These are phyloP conservation scores for Elsinoe perseae DNA, from an alignment of 2,329 filamentous ascomycete genomes.

Conservation along the genomic window DNA sequence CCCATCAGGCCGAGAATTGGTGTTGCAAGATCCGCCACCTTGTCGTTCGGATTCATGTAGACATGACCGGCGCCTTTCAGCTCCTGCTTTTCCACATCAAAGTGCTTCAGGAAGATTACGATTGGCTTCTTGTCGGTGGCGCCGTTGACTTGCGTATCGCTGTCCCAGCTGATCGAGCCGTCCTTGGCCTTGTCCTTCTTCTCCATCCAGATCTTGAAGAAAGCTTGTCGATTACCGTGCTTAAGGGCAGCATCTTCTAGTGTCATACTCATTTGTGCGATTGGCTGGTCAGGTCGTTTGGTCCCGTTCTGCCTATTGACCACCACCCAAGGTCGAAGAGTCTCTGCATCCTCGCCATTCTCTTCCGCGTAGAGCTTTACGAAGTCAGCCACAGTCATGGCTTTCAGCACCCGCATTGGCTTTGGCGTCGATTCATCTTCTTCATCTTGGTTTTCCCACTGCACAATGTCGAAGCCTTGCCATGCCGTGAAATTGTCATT, in stretches of 20 bases:
- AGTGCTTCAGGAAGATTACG: constrained; percentile 86
- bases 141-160: constrained; percentile 44
- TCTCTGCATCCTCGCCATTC: constrained; percentile 57
- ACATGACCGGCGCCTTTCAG: constrained; percentile 72
- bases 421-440: constrained; percentile 64
- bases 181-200: constrained; percentile 60
- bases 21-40: constrained; percentile 74
- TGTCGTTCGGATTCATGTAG: constrained; percentile 81
- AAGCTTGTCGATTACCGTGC: constrained; percentile 59
- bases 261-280: constrained; percentile 66
- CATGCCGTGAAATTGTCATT: constrained; percentile 73
- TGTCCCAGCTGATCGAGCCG: constrained; percentile 65
- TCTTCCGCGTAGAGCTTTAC: constrained; percentile 63
- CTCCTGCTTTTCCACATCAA: constrained; percentile 68
- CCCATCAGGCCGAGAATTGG: constrained; percentile 74
- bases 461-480: constrained; percentile 70
- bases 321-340: constrained; percentile 88
- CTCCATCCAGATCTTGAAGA: constrained; percentile 82
- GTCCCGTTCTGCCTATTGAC: constrained; percentile 98
- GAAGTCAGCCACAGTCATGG: constrained; percentile 71
- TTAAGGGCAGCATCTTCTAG: constrained; percentile 58
- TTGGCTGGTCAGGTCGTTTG: constrained; percentile 77
- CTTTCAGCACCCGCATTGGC: constrained; percentile 63
- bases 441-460: constrained; percentile 56
- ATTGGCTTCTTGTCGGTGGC: constrained; percentile 48